Evolutionary conservation across 2,329 filamentous ascomycete genomes (phyloP), one percentile per base, ranked within the genome.

Genomic region (Alternaria sp.): DNA sequence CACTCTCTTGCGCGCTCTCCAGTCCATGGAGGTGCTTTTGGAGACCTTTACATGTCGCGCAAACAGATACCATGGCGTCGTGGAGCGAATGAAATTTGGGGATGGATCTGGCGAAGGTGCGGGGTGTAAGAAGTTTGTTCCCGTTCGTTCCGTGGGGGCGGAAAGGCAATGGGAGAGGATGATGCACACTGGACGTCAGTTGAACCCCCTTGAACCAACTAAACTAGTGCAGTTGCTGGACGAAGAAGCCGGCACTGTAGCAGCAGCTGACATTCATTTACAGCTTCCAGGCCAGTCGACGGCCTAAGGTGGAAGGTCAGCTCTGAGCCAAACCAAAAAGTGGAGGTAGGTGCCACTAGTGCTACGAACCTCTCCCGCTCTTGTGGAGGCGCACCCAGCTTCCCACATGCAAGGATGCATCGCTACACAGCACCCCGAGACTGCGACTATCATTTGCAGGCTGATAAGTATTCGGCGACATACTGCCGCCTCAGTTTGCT

Each of bases 41-140:
- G 56, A 76, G 60, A 52, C 72, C 68, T 69, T 72, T 72, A 62
- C 73, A 76, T 55, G 69, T 73, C 26, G 64, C 63, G 63, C 73
- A 76, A 29, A 71, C 63, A 51, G 68, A 69, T n/a, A 69, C 70
- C 70, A 74, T 74, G 31, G 61, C 59, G 61, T 29, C 45, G 51
- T 40, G 29, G 41, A 51, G 51, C 51, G 28, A 9, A 39, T 31
- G 17, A 10, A 26, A 28, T 24, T 37, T 14, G 29, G 48, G 44
- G 46, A 26, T 56, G 37, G 50, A 58, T 49, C 50, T 41, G 44
- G 54, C 26, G 46, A 45, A 34, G 45, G 48, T 53, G 49, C 48
- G 55, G 45, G 58, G 51, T 41, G 61, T 45, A 21, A 51, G 53
- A 50, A 57, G 55, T 52, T 60, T 60, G 60, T 60, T 5, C 44